These are phyloP conservation scores for Xanthoconium stramineum DNA, from an alignment of 768 basidiomycete species.

Conservation along the genomic window DNA sequence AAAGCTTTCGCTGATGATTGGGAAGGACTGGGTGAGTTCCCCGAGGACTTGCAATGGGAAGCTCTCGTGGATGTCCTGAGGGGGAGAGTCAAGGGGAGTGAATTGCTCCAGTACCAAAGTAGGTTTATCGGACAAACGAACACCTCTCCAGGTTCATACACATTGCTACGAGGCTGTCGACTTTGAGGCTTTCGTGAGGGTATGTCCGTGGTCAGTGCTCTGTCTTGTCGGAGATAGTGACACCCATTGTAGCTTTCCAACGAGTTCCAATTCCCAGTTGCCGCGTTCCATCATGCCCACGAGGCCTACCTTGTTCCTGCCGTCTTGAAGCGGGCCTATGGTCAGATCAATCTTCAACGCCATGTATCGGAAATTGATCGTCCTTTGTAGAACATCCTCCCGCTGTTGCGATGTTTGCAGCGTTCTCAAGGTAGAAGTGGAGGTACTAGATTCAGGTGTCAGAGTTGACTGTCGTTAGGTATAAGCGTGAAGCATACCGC, in stretches of 20 bases:
- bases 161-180: slow-evolving; percentile 67
- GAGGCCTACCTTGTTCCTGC: slow-evolving; percentile 82
- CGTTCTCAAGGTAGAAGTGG: slow-evolving; percentile 38
- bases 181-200: slow-evolving; percentile 63
- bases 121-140: neutral
- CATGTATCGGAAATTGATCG: neutral
- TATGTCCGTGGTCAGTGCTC: slow-evolving; percentile 27
- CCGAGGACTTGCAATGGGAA: slow-evolving; percentile 69
- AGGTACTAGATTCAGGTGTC: neutral
- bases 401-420: slow-evolving; percentile 70
- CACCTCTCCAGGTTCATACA: slow-evolving; percentile 36
- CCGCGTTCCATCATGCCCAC: slow-evolving; percentile 76
- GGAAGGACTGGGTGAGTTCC: slow-evolving; percentile 52
- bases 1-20: slow-evolving; percentile 46
- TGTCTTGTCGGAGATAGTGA: neutral
- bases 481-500: slow-evolving; percentile 58
- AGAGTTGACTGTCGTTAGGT: slow-evolving; percentile 23
- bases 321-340: slow-evolving; percentile 68
- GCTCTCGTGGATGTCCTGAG: slow-evolving; percentile 66
- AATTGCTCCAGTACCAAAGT: neutral
- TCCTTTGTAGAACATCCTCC: slow-evolving; percentile 45
- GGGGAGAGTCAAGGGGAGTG: slow-evolving; percentile 66
- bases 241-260: slow-evolving; percentile 53
- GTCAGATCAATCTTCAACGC: slow-evolving; percentile 20
- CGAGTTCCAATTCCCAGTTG: slow-evolving; percentile 75